Percentiles rank a stretch among this genome's conserved stretches.
These are phyloP conservation scores for Hortaea sp. DNA, from an alignment of 2,329 filamentous ascomycete species.

Conservation along the genomic window DNA sequence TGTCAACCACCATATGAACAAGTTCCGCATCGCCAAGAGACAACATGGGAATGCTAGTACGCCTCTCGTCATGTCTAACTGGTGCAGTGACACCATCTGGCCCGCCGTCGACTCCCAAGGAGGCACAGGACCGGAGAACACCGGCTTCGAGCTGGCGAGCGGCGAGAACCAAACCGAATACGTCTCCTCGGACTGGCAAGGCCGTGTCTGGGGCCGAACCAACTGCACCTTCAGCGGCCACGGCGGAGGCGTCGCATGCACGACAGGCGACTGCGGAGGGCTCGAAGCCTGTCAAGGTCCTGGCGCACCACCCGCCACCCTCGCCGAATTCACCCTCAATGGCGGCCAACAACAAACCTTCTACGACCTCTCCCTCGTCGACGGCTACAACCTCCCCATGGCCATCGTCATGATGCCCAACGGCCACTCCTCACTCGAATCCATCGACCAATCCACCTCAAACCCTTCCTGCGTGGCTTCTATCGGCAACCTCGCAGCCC, in stretches of 20 bases:
- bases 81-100: conserved; percentile 62
- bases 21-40: conserved; percentile 12
- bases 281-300: conserved; percentile 51
- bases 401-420: conserved; percentile 45
- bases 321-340: conserved; percentile 71
- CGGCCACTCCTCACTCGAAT: conserved; percentile 48
- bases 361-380: conserved; percentile 76
- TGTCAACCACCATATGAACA: conserved; percentile 21
- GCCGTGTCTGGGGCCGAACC: conserved; percentile 71
- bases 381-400: conserved; percentile 72
- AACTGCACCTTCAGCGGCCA: conserved; percentile 67
- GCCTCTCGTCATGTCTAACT: conserved; percentile 61
- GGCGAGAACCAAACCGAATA: conserved; percentile 51
- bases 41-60: conserved; percentile 16
- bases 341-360: conserved; percentile 61
- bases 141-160: conserved; percentile 54
- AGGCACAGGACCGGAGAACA: conserved; percentile 55
- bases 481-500: conserved; percentile 44
- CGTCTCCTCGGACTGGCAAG: conserved; percentile 67
- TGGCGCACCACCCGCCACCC: conserved; percentile 61
- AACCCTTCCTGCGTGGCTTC: conserved; percentile 71
- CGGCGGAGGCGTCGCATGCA: conserved; percentile 52
- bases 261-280: conserved; percentile 67
- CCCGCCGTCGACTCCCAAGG: conserved; percentile 65
- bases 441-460: conserved; percentile 64